These are phyloP conservation scores for Epichloe baconii DNA, from an alignment of 2,329 filamentous ascomycete species.

Conservation along the genomic window DNA sequence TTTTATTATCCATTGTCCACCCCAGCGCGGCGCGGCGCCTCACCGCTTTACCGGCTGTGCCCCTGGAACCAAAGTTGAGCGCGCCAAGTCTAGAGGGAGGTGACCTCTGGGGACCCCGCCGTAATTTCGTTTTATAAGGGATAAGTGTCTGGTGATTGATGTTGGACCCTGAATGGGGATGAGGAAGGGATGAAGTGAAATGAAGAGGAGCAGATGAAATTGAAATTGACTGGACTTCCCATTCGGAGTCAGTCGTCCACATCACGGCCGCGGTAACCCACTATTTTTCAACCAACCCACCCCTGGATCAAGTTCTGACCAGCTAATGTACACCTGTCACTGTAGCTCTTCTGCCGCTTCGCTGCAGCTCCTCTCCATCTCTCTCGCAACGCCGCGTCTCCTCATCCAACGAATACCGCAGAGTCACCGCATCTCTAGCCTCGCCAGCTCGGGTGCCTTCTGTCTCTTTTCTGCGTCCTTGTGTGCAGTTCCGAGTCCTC, in stretches of 20 bases:
- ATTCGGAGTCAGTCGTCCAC: too few species aligned
- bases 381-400: conserved; percentile 1
- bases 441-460: conserved; percentile 2
- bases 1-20: not conserved
- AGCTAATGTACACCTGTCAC: too few species aligned
- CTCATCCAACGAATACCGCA: not conserved
- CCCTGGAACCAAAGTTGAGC: not conserved
- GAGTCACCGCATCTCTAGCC: not conserved
- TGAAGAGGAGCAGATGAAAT: not conserved
- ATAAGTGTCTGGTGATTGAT: not conserved
- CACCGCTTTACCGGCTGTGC: conserved; percentile 1
- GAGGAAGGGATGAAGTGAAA: not conserved
- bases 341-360: not conserved
- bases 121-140: not conserved
- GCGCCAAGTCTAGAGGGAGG: not conserved
- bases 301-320: too few species aligned
- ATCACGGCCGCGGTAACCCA: too few species aligned
- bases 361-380: not conserved
- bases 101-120: not conserved
- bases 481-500: not conserved
- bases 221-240: too few species aligned
- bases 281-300: too few species aligned
- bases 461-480: not conserved
- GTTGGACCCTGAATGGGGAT: not conserved
- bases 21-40: not conserved